Base-by-base conservation (phyloP, 108 stramenopile genomes). In the Seminavis robusta region DNA sequence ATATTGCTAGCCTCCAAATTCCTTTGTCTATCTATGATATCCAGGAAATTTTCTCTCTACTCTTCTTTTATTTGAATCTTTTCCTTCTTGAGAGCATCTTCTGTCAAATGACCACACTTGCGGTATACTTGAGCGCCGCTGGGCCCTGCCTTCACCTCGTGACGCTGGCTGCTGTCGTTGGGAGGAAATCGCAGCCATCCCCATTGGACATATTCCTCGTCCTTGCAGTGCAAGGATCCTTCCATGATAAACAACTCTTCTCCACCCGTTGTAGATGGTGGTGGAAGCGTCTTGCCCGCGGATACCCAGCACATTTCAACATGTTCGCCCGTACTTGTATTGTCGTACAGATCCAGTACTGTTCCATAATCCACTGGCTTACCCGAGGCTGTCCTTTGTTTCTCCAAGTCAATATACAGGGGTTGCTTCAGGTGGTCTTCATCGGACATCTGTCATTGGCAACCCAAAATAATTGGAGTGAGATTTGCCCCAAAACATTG, bases 111-210 rank as follows among this genome's bases (percentile, higher is more conserved):
- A 2, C 69, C 69, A 23, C 56, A 63, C 53, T 71, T 71, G 20
- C 69, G 45, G 26, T 45, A 71, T 19, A 71, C 54, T 23, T 31
- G 21, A 2, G 69, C 69, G 21, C 69, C 69, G 2, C 51, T 11
- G 26, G 8, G 15, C n/a, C 69, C 69, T 13, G 69, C 55, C 20
- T 23, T 31, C n/a, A 71, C 24, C 1, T 49, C 33, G 25, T 49
- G 56, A 25, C 69, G 36, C 25, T 43, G 15, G n/a, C 47, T 48
- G 24, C 17, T 55, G n/a, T 2, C 30, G 19, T 45, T 24, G 25
- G 55, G 21, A 13, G 69, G 69, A 47, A 63, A 63, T 58, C 69
- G 61, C 39, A 71, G 31, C 69, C 61, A 71, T 21, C 61, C 69
- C 55, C 69, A 71, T 38, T 62, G 39, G 20, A 19, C 7, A 52